These are phyloP conservation scores for Laguncularia racemosa DNA, from an alignment of 345 rosid species.

Conservation along the genomic window DNA sequence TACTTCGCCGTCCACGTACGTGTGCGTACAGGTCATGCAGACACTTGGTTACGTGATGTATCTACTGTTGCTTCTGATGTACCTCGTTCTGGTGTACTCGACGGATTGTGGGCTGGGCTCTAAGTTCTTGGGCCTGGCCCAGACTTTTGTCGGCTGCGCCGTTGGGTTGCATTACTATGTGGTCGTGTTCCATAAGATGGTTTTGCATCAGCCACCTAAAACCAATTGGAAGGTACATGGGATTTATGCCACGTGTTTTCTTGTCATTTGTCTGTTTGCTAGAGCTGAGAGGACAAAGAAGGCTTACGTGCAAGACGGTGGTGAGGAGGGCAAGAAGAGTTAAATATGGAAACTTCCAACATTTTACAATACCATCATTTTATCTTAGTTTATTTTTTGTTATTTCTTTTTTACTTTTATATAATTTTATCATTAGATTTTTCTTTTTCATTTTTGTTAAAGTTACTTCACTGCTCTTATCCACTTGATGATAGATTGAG, in stretches of 20 bases:
- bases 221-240: conserved; percentile 94
- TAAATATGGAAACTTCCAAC: conserved; percentile 9
- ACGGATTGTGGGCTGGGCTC: conserved; percentile 54
- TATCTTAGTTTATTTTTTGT: too few relatives aligned
- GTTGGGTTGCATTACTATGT: conserved; percentile 86
- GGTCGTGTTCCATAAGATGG: conserved; percentile 79
- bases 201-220: too few relatives aligned
- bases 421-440: too few relatives aligned
- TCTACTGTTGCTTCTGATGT: conserved; percentile 60
- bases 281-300: conserved; percentile 81
- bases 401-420: too few relatives aligned
- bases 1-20: conserved; percentile 62
- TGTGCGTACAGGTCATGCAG: conserved; percentile 66
- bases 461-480: too few relatives aligned
- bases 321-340: conserved; percentile 85
- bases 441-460: too few relatives aligned
- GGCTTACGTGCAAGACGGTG: conserved; percentile 76
- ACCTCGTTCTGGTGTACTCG: conserved; percentile 71
- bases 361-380: too few relatives aligned
- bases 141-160: conserved; percentile 61
- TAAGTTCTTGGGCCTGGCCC: conserved; percentile 59
- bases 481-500: too few relatives aligned
- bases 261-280: conserved; percentile 55
- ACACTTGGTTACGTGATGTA: conserved; percentile 72
- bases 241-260: conserved; percentile 84